Percentiles rank a stretch among this genome's conserved stretches.
These are phyloP conservation scores for Paratinospora sagittata DNA, from an alignment of 164 flowering plant genomes.

Conservation along the genomic window DNA sequence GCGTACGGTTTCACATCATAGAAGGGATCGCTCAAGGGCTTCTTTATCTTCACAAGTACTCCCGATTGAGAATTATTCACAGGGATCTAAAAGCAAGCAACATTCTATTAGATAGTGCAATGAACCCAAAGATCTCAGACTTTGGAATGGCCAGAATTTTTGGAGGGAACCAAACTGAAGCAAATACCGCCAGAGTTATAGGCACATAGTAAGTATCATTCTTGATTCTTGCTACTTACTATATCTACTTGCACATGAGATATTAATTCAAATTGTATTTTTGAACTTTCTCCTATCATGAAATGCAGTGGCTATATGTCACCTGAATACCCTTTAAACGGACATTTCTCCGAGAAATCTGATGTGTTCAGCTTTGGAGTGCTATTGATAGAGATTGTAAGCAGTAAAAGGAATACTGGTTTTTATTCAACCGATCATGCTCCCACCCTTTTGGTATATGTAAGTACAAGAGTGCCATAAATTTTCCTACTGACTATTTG, in stretches of 20 bases:
- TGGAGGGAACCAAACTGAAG: constrained; percentile 1
- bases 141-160: constrained; percentile 2
- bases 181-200: constrained; percentile 3
- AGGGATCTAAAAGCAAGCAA: no score
- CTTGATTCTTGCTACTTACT: background rate
- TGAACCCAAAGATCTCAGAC: background rate
- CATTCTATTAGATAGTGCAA: no score
- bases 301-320: background rate
- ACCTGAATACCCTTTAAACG: background rate
- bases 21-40: no score
- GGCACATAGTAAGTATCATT: background rate
- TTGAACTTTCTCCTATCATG: background rate
- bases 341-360: constrained; percentile 9
- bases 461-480: background rate
- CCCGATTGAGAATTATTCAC: no score
- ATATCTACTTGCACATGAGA: background rate
- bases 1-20: background rate
- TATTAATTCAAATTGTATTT: background rate
- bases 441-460: constrained; percentile 6
- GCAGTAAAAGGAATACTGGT: background rate
- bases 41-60: no score
- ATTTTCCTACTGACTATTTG: background rate
- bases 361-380: constrained; percentile 1
- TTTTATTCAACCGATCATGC: background rate
- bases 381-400: background rate